These are phyloP conservation scores for Chlorophyllum brunneum DNA, from an alignment of 768 basidiomycete genomes.

Conservation along the genomic window DNA sequence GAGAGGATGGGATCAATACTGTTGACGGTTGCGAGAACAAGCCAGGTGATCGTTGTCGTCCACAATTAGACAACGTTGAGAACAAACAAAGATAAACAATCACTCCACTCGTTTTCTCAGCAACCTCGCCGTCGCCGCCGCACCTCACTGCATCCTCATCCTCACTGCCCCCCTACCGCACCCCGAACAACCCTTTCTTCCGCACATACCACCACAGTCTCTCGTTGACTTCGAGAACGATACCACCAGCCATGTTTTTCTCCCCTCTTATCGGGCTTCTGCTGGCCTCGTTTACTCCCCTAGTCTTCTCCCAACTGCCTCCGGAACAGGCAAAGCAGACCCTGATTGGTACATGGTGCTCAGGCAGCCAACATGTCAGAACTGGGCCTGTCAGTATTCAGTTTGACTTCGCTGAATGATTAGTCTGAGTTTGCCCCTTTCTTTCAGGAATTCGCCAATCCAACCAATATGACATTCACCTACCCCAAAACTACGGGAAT, in stretches of 20 bases:
- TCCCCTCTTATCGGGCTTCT: slow-evolving; percentile 34
- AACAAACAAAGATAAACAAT: slow-evolving; percentile 29
- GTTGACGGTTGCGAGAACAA: no score
- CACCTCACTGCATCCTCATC: slow-evolving; percentile 12
- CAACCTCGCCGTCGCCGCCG: slow-evolving; percentile 24
- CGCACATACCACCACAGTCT: background rate
- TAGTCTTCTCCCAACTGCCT: slow-evolving; percentile 5
- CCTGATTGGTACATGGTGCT: slow-evolving; percentile 81
- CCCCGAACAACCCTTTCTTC: slow-evolving; percentile 7
- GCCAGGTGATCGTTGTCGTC: slow-evolving; percentile 9
- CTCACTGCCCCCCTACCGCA: slow-evolving; percentile 13
- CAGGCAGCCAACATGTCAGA: slow-evolving; percentile 68
- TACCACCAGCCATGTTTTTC: slow-evolving; percentile 34
- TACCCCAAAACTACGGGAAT: slow-evolving; percentile 88
- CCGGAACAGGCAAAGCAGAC: background rate
- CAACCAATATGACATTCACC: slow-evolving; percentile 73
- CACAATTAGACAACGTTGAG: slow-evolving; percentile 2
- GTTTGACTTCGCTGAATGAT: background rate
- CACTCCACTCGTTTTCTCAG: slow-evolving; percentile 27
- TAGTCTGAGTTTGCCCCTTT: slow-evolving; percentile 13
- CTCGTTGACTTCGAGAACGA: background rate
- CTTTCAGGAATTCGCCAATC: slow-evolving; percentile 76
- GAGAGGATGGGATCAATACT: no score
- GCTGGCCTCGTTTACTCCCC: slow-evolving; percentile 33
- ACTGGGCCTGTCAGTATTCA: slow-evolving; percentile 75